Percentiles rank a stretch among this genome's conserved stretches.
Conservation (phyloP, 306 rosid species). For the Arachis stenosperma region DNA sequence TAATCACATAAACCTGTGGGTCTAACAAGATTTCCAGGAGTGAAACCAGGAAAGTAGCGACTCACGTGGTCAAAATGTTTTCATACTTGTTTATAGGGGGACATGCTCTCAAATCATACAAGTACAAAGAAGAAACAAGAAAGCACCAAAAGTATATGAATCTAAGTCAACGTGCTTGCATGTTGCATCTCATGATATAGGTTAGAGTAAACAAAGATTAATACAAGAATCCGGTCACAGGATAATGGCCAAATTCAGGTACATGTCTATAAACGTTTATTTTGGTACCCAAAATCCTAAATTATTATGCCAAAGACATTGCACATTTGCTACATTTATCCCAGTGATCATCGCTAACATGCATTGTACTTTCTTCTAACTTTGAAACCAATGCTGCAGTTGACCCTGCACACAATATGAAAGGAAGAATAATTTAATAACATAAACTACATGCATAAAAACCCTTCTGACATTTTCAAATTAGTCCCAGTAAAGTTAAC, state of each 20-base stretch:
- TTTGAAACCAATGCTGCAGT: constrained; percentile 40
- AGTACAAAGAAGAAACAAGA: background rate
- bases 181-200: background rate
- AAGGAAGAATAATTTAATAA: constrained; percentile 19
- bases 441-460: background rate
- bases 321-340: background rate
- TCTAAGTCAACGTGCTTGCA: too few relatives aligned
- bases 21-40: background rate
- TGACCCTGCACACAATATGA: constrained; percentile 59
- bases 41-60: background rate
- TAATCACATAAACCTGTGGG: background rate
- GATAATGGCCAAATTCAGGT: constrained; percentile 8
- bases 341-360: constrained; percentile 20
- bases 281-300: background rate
- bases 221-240: constrained; percentile 21
- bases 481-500: too few relatives aligned
- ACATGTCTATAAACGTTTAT: background rate
- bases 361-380: constrained; percentile 28
- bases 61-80: background rate
- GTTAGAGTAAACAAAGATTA: constrained; percentile 28
- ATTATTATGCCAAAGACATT: constrained; percentile 26
- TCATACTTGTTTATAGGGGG: background rate
- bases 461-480: too few relatives aligned
- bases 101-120: background rate
- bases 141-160: background rate